phyloP scores from a whole-genome alignment of 371 early-diverging fungal species.

The Mucor piriformis region DNA sequence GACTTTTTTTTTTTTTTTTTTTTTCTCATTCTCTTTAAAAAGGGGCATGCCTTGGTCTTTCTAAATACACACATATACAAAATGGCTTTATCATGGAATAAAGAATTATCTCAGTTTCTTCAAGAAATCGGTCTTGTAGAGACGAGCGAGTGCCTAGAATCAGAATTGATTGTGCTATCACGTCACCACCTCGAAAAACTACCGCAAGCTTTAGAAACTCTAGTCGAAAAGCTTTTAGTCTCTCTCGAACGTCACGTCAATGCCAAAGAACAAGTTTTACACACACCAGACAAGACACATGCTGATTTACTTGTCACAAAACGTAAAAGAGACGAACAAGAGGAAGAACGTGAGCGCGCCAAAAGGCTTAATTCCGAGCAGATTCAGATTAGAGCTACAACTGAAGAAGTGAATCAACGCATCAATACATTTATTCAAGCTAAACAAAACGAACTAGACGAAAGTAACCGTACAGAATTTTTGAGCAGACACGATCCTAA shows the following conservation, averaged over 20 bases:
- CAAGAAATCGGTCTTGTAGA: slow-evolving; percentile 42
- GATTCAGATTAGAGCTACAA: slow-evolving; percentile 51
- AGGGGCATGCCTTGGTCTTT: background rate
- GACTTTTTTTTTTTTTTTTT: background rate
- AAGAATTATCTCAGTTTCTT: slow-evolving; percentile 36
- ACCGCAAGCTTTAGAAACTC: slow-evolving; percentile 36
- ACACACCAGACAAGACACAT: slow-evolving; percentile 14
- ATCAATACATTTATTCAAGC: slow-evolving; percentile 63
- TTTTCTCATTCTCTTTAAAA: background rate
- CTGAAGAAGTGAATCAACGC: slow-evolving; percentile 45
- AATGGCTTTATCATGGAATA: slow-evolving; percentile 33
- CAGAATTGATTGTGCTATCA: slow-evolving; percentile 43
- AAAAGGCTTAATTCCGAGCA: slow-evolving; percentile 45
- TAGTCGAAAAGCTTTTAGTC: slow-evolving; percentile 38
- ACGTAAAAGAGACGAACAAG: slow-evolving; percentile 28
- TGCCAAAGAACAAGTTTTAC: slow-evolving; percentile 30
- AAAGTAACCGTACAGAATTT: slow-evolving; percentile 75
- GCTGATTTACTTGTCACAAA: slow-evolving; percentile 22
- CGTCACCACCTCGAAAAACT: slow-evolving; percentile 32
- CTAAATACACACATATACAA: background rate
- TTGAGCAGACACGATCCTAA: slow-evolving; percentile 47
- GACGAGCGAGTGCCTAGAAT: slow-evolving; percentile 43
- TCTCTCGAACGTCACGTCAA: slow-evolving; percentile 39
- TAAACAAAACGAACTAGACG: slow-evolving; percentile 68
- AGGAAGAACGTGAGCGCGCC: slow-evolving; percentile 31